Evolutionary conservation across 164 flowering plant genomes (phyloP).

Genomic region (Berberis thunbergii): DNA sequence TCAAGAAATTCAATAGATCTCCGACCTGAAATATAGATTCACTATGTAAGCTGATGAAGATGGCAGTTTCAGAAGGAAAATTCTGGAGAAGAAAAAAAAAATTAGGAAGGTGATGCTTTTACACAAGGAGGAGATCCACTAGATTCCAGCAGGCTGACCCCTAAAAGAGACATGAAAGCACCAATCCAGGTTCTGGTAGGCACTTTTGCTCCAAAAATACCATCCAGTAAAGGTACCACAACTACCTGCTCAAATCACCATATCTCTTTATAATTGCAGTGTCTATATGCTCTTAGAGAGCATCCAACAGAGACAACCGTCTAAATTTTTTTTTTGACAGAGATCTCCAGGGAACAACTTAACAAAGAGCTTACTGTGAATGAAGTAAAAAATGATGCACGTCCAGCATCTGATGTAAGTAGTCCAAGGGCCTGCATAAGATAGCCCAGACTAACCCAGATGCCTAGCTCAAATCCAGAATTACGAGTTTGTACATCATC

Average conservation of each 20-base stretch:
- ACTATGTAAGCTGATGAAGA: background rate
- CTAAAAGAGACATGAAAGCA: slow-evolving; percentile 58
- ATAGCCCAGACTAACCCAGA: slow-evolving; percentile 89
- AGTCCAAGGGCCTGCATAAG: slow-evolving; percentile 73
- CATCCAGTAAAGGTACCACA: slow-evolving; percentile 77
- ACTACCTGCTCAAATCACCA: slow-evolving; percentile 44
- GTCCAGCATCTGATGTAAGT: slow-evolving; percentile 82
- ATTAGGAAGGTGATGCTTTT: slow-evolving; percentile 20
- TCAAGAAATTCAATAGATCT: slow-evolving; percentile 67
- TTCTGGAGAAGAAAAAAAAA: background rate
- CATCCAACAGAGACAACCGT: background rate
- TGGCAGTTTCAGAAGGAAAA: background rate
- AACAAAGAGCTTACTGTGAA: slow-evolving; percentile 51
- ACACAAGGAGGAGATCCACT: slow-evolving; percentile 94
- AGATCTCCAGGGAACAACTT: background rate
- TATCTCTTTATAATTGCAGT: background rate
- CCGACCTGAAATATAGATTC: slow-evolving; percentile 43
- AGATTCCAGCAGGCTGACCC: slow-evolving; percentile 75
- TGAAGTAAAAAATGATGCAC: slow-evolving; percentile 71
- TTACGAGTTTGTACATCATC: slow-evolving; percentile 47
- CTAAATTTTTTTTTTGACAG: background rate
- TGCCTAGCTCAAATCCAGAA: slow-evolving; percentile 76
- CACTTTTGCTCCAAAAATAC: slow-evolving; percentile 62
- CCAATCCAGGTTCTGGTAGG: slow-evolving; percentile 77
- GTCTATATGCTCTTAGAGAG: slow-evolving; percentile 1